phyloP scores from a whole-genome alignment of 192 early-diverging fungal genomes.

The Rhizoclosmatium globosum region DNA sequence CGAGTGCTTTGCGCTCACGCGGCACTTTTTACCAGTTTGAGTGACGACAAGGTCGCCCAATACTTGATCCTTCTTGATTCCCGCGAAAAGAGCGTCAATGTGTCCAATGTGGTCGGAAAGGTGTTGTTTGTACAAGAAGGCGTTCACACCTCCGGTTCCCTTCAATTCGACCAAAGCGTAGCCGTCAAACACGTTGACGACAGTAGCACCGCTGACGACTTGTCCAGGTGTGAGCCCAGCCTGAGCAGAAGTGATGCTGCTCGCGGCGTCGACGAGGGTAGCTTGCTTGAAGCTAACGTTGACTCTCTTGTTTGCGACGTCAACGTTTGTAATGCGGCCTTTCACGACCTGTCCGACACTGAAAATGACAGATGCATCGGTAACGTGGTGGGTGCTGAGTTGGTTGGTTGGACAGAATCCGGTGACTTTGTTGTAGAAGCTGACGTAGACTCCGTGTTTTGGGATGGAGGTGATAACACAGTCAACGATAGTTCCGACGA shows the following conservation, averaged over 20 bases:
- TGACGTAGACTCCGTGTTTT: constrained; percentile 73
- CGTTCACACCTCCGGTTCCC: constrained; percentile 61
- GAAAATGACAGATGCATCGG: constrained; percentile 74
- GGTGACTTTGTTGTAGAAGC: constrained; percentile 79
- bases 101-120: constrained; percentile 69
- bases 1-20: constrained; percentile 53
- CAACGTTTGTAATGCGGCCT: constrained; percentile 74
- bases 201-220: constrained; percentile 59
- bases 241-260: constrained; percentile 46
- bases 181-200: constrained; percentile 60
- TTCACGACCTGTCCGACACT: constrained; percentile 75
- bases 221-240: constrained; percentile 42
- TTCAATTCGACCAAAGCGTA: constrained; percentile 64
- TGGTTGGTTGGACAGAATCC: constrained; percentile 78
- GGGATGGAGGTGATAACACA: constrained; percentile 72
- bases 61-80: constrained; percentile 57
- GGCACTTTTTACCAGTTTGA: constrained; percentile 50
- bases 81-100: constrained; percentile 63
- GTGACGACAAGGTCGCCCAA: constrained; percentile 54
- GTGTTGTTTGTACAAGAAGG: constrained; percentile 63
- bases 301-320: constrained; percentile 65
- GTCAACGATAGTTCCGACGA: constrained; percentile 67
- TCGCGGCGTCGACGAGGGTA: constrained; percentile 24
- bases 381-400: constrained; percentile 47
- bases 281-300: constrained; percentile 71